phyloP scores from a whole-genome alignment of 495 filamentous ascomycete genomes.

The Parachaetomium inaequale region DNA sequence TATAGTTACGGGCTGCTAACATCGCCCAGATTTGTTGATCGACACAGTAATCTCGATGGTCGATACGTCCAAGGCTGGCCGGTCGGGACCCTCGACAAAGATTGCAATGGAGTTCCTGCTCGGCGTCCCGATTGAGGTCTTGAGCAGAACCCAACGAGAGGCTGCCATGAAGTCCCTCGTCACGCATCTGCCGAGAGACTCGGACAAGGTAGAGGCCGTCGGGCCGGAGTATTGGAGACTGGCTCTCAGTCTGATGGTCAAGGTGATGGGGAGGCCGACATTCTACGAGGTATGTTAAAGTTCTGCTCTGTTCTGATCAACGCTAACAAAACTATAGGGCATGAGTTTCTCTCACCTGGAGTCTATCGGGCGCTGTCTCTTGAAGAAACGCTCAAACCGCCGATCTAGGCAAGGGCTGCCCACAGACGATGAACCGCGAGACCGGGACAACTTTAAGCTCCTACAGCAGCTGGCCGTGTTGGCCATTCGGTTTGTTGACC shows the following conservation, averaged over 20 bases:
- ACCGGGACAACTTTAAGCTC: constrained; percentile 22
- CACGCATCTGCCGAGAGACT: constrained; percentile 12
- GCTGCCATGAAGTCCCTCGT: constrained; percentile 27
- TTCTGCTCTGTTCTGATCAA: neutral
- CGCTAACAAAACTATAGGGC: constrained; percentile 18
- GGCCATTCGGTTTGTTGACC: constrained; percentile 30
- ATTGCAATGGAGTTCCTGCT: constrained; percentile 26
- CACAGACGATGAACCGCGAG: constrained; percentile 9
- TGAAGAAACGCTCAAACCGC: constrained; percentile 18
- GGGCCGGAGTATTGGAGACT: constrained; percentile 27
- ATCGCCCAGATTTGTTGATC: constrained; percentile 16
- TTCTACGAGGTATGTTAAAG: constrained; percentile 42
- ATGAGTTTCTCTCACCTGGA: constrained; percentile 33
- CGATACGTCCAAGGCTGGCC: constrained; percentile 18
- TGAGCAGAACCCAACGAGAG: constrained; percentile 26
- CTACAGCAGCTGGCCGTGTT: constrained; percentile 31
- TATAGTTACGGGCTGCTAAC: neutral
- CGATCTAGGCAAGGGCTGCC: constrained; percentile 14
- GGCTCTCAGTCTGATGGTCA: constrained; percentile 45
- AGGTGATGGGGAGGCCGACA: constrained; percentile 46
- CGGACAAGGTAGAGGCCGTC: constrained; percentile 14
- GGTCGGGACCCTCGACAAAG: constrained; percentile 13
- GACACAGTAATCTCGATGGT: constrained; percentile 20
- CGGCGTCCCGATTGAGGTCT: constrained; percentile 17
- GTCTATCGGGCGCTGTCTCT: constrained; percentile 22